Evolutionary conservation across 257 asterid genomes (phyloP).

Genomic region (Primulina tabacum): DNA sequence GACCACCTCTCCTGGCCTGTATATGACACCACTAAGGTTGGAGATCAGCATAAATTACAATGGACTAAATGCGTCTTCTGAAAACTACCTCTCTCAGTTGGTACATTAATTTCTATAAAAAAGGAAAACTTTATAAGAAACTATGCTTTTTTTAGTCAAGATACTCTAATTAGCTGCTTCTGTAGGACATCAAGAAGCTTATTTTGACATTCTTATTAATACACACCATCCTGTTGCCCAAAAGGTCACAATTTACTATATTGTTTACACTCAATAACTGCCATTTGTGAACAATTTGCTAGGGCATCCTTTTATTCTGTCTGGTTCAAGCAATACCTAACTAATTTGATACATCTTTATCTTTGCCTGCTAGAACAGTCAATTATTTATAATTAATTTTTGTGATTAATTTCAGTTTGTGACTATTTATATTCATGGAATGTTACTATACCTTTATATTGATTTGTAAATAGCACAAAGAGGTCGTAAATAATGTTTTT

Average conservation of each 20-base stretch:
- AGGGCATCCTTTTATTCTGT: not conserved
- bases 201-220: no score
- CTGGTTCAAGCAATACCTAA: not conserved
- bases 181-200: no score
- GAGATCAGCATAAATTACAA: no score
- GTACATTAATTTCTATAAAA: no score
- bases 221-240: not conserved
- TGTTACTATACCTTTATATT: not conserved
- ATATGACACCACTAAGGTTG: no score
- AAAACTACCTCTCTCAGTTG: no score
- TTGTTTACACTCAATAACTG: not conserved
- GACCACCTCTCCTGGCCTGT: no score
- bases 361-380: constrained; percentile 12
- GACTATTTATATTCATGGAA: constrained; percentile 8
- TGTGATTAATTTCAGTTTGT: not conserved
- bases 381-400: not conserved
- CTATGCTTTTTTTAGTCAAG: no score
- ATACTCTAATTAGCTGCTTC: no score
- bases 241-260: not conserved
- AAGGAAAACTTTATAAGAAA: no score
- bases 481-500: constrained; percentile 16
- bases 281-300: no score
- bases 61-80: no score
- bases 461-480: not conserved
- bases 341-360: not conserved